A percentile compares a stretch with the other conserved stretches of the same genome.
phyloP scores from a whole-genome alignment of 352 stramenopile species.

The Elongisporangium senticosum region DNA sequence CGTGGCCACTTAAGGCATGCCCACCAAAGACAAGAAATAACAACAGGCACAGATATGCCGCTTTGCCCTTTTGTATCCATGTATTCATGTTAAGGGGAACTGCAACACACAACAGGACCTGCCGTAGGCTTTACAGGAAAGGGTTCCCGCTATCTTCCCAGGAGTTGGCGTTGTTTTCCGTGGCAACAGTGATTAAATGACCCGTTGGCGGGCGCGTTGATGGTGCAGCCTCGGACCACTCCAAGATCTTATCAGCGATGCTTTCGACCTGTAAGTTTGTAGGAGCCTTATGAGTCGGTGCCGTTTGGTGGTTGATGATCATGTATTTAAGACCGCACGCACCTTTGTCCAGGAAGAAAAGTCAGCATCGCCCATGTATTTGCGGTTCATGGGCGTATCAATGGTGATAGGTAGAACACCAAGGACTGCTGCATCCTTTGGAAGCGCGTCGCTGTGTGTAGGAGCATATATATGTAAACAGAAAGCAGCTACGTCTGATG shows the following conservation, averaged over 20 bases:
- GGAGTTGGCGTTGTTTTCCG: constrained; percentile 42
- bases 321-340: not conserved
- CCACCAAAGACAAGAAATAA: constrained; percentile 5
- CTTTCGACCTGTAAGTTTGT: constrained; percentile 37
- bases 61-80: not conserved
- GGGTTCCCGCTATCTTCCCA: constrained; percentile 69
- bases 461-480: constrained; percentile 1
- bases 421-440: constrained; percentile 40
- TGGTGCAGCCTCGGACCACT: constrained; percentile 46
- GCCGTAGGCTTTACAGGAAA: constrained; percentile 37
- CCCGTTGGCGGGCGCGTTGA: constrained; percentile 45
- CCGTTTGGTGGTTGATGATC: not conserved
- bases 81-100: not conserved
- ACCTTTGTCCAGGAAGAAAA: constrained; percentile 82
- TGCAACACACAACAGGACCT: not conserved
- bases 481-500: not conserved
- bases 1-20: constrained; percentile 9
- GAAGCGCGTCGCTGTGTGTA: constrained; percentile 40
- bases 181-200: constrained; percentile 68
- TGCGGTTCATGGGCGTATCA: constrained; percentile 87
- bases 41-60: not conserved
- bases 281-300: not conserved
- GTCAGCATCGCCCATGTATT: constrained; percentile 82
- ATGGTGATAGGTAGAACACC: constrained; percentile 78
- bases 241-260: constrained; percentile 72